phyloP scores from a whole-genome alignment of 768 basidiomycete genomes.

The Mycena olivaceomarginata region DNA sequence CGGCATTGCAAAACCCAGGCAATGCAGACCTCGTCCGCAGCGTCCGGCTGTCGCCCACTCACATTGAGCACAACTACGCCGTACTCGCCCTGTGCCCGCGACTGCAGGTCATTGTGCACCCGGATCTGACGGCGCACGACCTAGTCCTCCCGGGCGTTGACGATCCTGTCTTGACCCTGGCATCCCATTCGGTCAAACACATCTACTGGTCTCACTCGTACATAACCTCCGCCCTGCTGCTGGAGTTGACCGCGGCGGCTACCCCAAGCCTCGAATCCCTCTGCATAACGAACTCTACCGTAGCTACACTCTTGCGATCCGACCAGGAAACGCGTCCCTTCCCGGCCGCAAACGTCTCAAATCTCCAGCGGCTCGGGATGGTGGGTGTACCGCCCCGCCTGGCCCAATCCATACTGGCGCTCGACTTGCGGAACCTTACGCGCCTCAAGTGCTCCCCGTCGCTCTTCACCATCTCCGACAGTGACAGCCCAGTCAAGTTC shows the following conservation, averaged over 20 bases:
- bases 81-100: slow-evolving; percentile 22
- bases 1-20: background rate
- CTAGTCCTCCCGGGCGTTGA: background rate
- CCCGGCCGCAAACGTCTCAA: background rate
- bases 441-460: slow-evolving; percentile 6
- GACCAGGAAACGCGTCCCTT: background rate
- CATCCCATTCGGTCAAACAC: background rate
- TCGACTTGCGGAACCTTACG: slow-evolving; percentile 7
- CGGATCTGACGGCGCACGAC: background rate
- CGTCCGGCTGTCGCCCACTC: slow-evolving; percentile 13
- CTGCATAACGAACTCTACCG: background rate
- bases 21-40: slow-evolving; percentile 20
- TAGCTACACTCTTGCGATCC: no score
- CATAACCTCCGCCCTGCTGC: background rate
- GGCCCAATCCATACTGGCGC: background rate
- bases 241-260: background rate
- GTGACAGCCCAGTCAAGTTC: background rate
- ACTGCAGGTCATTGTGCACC: slow-evolving; percentile 14
- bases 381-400: background rate
- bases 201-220: slow-evolving; percentile 17
- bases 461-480: background rate
- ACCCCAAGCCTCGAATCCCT: slow-evolving; percentile 16
- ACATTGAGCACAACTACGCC: slow-evolving; percentile 23
- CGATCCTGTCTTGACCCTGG: no score
- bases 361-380: background rate